Evolutionary conservation across 2,329 filamentous ascomycete species (phyloP).

Genomic region (Xylariales sp.): DNA sequence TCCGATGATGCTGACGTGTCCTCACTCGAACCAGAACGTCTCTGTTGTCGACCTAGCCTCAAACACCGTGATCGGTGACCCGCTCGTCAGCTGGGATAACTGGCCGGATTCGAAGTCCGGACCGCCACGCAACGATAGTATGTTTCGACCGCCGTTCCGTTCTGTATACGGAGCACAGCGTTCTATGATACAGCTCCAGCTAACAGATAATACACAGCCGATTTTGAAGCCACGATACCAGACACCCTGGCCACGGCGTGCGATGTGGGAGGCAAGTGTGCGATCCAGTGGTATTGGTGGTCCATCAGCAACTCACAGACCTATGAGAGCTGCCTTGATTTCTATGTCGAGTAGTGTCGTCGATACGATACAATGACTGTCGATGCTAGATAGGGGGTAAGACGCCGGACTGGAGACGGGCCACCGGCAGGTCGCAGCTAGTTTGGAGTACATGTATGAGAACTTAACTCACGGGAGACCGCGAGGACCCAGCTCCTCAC

Average conservation of each 20-base stretch:
- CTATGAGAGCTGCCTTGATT: slow-evolving; percentile 73
- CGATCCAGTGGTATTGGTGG: slow-evolving; percentile 72
- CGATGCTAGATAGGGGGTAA: no score
- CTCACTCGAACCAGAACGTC: slow-evolving; percentile 54
- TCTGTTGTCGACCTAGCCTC: slow-evolving; percentile 59
- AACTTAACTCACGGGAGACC: no score
- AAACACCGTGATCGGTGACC: slow-evolving; percentile 61
- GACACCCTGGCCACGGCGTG: slow-evolving; percentile 58
- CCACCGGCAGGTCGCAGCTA: no score
- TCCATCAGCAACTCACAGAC: slow-evolving; percentile 67
- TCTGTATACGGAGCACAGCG: no score
- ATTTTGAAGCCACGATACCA: slow-evolving; percentile 67
- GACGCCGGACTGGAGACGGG: no score
- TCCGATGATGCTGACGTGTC: slow-evolving; percentile 33
- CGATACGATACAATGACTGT: background rate
- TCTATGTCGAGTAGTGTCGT: slow-evolving; percentile 48
- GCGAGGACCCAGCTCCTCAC: no score
- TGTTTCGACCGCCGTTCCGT: slow-evolving; percentile 40
- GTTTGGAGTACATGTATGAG: no score
- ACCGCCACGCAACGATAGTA: slow-evolving; percentile 51
- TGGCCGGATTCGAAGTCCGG: slow-evolving; percentile 43
- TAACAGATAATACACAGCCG: slow-evolving; percentile 16
- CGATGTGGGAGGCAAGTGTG: slow-evolving; percentile 59
- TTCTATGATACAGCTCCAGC: background rate
- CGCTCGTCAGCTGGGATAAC: slow-evolving; percentile 58